Conservation (phyloP, 331 rosid genomes). For the Arachis monticola region DNA sequence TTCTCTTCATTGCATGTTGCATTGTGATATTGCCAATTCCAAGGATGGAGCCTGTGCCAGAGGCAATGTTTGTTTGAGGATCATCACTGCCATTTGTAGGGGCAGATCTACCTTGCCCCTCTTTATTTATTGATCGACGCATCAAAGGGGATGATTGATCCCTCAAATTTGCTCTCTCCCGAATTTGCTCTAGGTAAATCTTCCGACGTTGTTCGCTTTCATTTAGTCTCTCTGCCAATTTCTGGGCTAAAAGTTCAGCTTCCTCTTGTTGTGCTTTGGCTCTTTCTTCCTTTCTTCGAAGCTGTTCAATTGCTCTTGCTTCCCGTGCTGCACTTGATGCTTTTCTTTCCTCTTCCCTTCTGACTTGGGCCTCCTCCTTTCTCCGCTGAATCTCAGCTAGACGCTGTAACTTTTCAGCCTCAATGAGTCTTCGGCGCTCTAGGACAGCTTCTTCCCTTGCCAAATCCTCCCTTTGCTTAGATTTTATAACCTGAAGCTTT, state of each 20-base stretch:
- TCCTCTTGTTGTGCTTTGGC: conserved; percentile 99
- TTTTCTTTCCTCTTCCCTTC: conserved; percentile 99
- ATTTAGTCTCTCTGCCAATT: conserved; percentile 92
- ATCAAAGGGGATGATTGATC: conserved; percentile 91
- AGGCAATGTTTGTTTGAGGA: conserved; percentile 61
- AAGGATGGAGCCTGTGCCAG: conserved; percentile 61
- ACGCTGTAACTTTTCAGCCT: conserved; percentile 97
- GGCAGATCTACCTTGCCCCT: conserved; percentile 74
- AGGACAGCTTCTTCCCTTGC: conserved; percentile 98
- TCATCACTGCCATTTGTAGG: conserved; percentile 66
- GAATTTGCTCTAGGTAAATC: conserved; percentile 91
- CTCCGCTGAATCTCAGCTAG: conserved; percentile 95
- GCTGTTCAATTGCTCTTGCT: conserved; percentile 92
- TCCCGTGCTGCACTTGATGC: conserved; percentile 99
- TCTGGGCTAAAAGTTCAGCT: conserved; percentile 98
- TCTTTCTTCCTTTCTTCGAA: conserved; percentile 96
- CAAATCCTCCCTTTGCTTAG: conserved; percentile 96
- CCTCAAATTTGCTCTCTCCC: conserved; percentile 98
- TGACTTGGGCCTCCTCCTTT: conserved; percentile 95
- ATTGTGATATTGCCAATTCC: conserved; percentile 61
- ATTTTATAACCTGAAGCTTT: conserved; percentile 90
- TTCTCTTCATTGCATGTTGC: conserved; percentile 85
- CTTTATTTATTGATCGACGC: conserved; percentile 73
- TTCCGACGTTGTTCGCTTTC: conserved; percentile 99
- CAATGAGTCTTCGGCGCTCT: conserved; percentile 90